Evolutionary conservation across 495 filamentous ascomycete species (phyloP), one percentile per base, ranked within the genome.

Genomic region (Rusavskia elegans): DNA sequence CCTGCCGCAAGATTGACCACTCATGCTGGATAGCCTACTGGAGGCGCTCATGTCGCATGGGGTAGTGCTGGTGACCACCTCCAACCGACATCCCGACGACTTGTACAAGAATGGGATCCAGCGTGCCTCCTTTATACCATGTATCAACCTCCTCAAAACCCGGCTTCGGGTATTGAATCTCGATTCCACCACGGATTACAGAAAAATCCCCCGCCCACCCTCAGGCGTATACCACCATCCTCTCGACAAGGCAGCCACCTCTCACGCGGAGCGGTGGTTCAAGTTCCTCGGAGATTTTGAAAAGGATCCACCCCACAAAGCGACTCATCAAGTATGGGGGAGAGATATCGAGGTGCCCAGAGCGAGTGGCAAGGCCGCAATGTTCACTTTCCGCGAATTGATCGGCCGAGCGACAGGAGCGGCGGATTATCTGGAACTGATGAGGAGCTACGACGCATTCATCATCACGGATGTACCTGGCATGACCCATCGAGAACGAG

Each of bases 101-200:
- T 77, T 98, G 32, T 98, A 98, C 74, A 90, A 87, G 65, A 98
- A 98, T 64, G 92, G 92, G 55, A 92, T 98, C 60, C 92, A 98
- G 72, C 84, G 92, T 53, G 79, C 89, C 53, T 89, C 84, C 19
- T 98, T 98, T 63, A 81, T 98, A 53, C 92, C 92, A 2, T 94
- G 89, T 58, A 98, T 98, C 64, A 85, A 85, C 52, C 81, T 98
- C 10, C 77, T 98, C 35, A 87, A 95, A 60, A 76, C 72, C 49
- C 76, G 80, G 7, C 77, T 98, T 25, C 77, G 82, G 41, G 86
- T 98, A 45, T 84, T 98, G 60, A 96, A 95, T 67, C 78, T 98
- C 45, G 84, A 97, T 69, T 95, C 89, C 2, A 81, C 83, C 14
- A 98, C 90, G 16, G 92, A 98, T 68, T 98, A 98, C 70, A 85